phyloP scores from a whole-genome alignment of 805 yeast species.

The Saccharomyces eubayanus region DNA sequence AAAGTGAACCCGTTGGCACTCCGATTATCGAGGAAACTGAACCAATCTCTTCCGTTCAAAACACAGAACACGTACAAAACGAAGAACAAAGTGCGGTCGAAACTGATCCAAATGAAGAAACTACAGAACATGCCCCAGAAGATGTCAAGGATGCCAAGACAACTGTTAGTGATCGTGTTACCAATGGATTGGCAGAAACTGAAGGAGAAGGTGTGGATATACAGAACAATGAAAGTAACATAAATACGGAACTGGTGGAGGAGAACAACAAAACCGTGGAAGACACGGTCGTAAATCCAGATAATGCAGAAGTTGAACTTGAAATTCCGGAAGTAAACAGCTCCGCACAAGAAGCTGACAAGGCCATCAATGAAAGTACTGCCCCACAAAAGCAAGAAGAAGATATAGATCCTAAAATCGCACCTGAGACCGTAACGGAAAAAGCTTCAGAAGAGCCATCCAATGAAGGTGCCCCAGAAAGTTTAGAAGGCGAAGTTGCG shows the following conservation, averaged over 20 bases:
- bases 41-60: not conserved
- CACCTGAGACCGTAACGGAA: not conserved
- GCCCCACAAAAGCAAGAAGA: not conserved
- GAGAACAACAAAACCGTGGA: conserved; percentile 1
- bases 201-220: conserved; percentile 19
- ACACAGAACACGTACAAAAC: not conserved
- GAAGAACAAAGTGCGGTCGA: not conserved
- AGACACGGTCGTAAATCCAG: not conserved
- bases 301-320: not conserved
- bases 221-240: not conserved
- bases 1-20: not conserved
- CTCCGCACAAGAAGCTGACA: not conserved
- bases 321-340: conserved; percentile 2
- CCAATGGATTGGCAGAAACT: conserved; percentile 3
- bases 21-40: not conserved
- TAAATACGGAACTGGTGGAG: not conserved
- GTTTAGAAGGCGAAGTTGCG: not conserved
- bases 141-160: conserved; percentile 4
- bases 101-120: conserved; percentile 2
- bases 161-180: conserved; percentile 6
- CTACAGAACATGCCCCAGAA: conserved; percentile 2
- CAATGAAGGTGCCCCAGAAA: conserved; percentile 1
- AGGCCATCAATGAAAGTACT: not conserved
- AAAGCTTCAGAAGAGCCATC: not conserved
- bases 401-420: not conserved